phyloP scores from a whole-genome alignment of 164 flowering plant genomes.

The Platanus orientalis region DNA sequence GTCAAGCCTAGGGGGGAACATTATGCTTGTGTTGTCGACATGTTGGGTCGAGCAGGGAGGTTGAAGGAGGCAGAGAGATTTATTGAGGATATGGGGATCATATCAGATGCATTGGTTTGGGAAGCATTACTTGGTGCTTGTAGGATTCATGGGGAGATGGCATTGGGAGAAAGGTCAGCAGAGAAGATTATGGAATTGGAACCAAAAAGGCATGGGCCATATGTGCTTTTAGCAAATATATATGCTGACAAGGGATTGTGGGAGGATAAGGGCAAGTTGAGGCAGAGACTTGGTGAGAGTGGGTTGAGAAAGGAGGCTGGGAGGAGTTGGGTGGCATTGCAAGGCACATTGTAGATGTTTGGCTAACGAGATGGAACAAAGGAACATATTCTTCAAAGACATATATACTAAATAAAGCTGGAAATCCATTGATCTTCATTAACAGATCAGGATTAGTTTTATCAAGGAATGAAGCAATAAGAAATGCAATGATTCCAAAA shows the following conservation, averaged over 20 bases:
- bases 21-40: conserved; percentile 38
- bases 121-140: conserved; percentile 42
- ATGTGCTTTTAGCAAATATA: conserved; percentile 26
- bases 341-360: conserved; percentile 6
- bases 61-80: conserved; percentile 31
- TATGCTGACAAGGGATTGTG: conserved; percentile 34
- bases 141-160: conserved; percentile 34
- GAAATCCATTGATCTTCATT: not conserved
- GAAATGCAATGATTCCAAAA: not conserved
- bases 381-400: not conserved
- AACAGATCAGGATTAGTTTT: not conserved
- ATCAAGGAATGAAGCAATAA: not conserved
- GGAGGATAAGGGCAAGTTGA: conserved; percentile 26
- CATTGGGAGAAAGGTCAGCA: conserved; percentile 21
- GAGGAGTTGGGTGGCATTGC: conserved; percentile 21
- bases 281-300: conserved; percentile 21
- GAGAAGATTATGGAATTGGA: conserved; percentile 25
- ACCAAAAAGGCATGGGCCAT: conserved; percentile 25
- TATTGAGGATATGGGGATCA: conserved; percentile 23
- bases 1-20: conserved; percentile 32
- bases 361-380: not conserved
- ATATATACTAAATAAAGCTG: too few relatives aligned
- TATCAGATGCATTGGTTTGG: conserved; percentile 31
- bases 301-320: conserved; percentile 26
- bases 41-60: conserved; percentile 40